phyloP scores from a whole-genome alignment of 108 stramenopile genomes.

The Cyclotella kingstonii region DNA sequence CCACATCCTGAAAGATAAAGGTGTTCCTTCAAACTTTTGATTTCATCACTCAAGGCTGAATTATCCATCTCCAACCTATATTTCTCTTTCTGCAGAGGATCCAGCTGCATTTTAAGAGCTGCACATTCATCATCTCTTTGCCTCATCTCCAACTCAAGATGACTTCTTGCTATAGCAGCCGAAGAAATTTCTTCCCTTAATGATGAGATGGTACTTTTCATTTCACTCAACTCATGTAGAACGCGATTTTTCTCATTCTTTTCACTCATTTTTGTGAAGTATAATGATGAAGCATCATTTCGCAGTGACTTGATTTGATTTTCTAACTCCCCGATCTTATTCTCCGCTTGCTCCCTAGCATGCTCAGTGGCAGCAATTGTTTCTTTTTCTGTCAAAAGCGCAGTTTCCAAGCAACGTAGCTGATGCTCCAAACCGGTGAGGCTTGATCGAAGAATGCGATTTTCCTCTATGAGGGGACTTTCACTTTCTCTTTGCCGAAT shows the following conservation, averaged over 20 bases:
- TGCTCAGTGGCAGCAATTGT: not conserved
- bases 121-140: conserved; percentile 17
- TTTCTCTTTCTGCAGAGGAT: conserved; percentile 29
- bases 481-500: conserved; percentile 8
- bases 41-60: conserved; percentile 16
- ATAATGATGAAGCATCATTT: conserved; percentile 2
- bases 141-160: conserved; percentile 25
- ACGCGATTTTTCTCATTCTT: conserved; percentile 13
- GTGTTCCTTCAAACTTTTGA: conserved; percentile 14
- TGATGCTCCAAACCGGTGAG: conserved; percentile 19
- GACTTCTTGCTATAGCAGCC: conserved; percentile 21
- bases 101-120: conserved; percentile 11
- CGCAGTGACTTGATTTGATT: conserved; percentile 16
- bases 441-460: conserved; percentile 18
- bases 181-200: conserved; percentile 34
- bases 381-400: conserved; percentile 5
- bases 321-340: conserved; percentile 16
- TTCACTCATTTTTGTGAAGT: not conserved
- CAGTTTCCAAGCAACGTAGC: conserved; percentile 7
- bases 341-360: conserved; percentile 21
- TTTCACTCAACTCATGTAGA: conserved; percentile 8
- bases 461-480: conserved; percentile 17
- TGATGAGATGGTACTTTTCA: conserved; percentile 20
- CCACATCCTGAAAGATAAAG: no score
- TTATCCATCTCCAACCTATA: conserved; percentile 31